Base-by-base conservation (phyloP, 371 early-diverging fungal genomes). In the Amoeboaphelidium protococcarum region DNA sequence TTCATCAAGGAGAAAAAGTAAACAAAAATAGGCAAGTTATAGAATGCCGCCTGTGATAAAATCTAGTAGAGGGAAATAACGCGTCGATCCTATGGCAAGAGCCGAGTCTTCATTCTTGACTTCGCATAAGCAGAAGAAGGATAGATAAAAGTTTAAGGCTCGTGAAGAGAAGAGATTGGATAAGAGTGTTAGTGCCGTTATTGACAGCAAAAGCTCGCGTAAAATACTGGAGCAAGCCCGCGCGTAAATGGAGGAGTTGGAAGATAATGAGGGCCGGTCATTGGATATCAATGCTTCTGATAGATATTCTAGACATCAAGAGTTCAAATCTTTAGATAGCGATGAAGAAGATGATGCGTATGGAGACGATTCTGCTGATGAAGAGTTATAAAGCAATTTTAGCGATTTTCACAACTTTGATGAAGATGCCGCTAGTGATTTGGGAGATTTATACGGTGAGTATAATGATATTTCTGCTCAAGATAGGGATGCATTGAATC, bases 241-340 rank as follows among this genome's bases (percentile, higher is more conserved):
- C 58, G 75, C 78, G 55, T 92, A 94, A 65, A 92, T 90, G 65
- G 76, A 79, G 26, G 89, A 94, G 62, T 58, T 86, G 13, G 73
- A 70, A 49, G 60, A 45, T 42, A 65, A 63, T 46, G 56, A 55
- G 40, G 52, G 54, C 20, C 56, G 55, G 1, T 20, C 19, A 25
- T 49, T 26, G 25, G 45, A 44, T 20, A 48, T 25, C n/a, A 3
- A 12, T 10, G 21, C 10, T 42, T 1, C 16, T 10, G 20, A 40
- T 40, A n/a, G 13, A 43, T 19, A 43, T 16, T 19, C 44, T 56
- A 13, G 59, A 58, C 21, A 58, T 59, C 2, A n/a, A 13, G 41
- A 20, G 20, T 13, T 24, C 16, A 22, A 26, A 13, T 27, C 2
- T 1, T 4, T 40, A 27, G 54, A 55, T 0, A 50, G 50, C 43